A percentile compares a stretch with the other conserved stretches of the same genome.
These are phyloP conservation scores for Mayamaea pseudoterrestris DNA, from an alignment of 108 stramenopile species.

Conservation along the genomic window DNA sequence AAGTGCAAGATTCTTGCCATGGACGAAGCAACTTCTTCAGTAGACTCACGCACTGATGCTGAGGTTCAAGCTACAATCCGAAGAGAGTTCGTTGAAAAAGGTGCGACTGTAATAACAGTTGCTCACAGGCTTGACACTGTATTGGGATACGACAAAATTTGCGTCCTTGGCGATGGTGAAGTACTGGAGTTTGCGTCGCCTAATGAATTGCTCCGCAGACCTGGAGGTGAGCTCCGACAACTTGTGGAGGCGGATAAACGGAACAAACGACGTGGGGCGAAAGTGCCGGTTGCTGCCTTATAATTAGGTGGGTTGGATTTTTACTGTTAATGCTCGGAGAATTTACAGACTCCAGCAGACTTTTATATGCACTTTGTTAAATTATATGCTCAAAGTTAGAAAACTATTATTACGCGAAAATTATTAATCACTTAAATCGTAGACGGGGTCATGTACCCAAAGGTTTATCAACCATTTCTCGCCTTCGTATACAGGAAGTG, in stretches of 20 bases:
- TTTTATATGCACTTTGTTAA: too few species aligned
- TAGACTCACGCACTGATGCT: slow-evolving; percentile 66
- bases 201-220: slow-evolving; percentile 28
- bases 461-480: slow-evolving; percentile 62
- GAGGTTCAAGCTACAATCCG: slow-evolving; percentile 64
- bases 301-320: too few species aligned
- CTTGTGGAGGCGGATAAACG: slow-evolving; percentile 41
- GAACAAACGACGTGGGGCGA: slow-evolving; percentile 32
- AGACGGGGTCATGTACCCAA: slow-evolving; percentile 49
- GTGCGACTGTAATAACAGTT: slow-evolving; percentile 78
- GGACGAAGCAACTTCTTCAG: slow-evolving; percentile 77
- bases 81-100: slow-evolving; percentile 64
- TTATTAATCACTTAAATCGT: slow-evolving; percentile 7
- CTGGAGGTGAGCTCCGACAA: slow-evolving; percentile 30
- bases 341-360: too few species aligned
- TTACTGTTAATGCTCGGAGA: too few species aligned
- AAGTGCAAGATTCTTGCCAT: slow-evolving; percentile 69
- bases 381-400: too few species aligned
- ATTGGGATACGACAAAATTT: slow-evolving; percentile 80
- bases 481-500: slow-evolving; percentile 49
- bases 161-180: slow-evolving; percentile 79
- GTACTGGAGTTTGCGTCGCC: slow-evolving; percentile 69
- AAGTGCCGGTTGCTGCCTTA: slow-evolving; percentile 3
- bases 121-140: slow-evolving; percentile 89
- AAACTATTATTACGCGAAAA: too few species aligned